Percentiles rank a stretch among this genome's conserved stretches.
Evolutionary conservation across 2,329 filamentous ascomycete genomes (phyloP).

Genomic region (Zopfia rhizophila): DNA sequence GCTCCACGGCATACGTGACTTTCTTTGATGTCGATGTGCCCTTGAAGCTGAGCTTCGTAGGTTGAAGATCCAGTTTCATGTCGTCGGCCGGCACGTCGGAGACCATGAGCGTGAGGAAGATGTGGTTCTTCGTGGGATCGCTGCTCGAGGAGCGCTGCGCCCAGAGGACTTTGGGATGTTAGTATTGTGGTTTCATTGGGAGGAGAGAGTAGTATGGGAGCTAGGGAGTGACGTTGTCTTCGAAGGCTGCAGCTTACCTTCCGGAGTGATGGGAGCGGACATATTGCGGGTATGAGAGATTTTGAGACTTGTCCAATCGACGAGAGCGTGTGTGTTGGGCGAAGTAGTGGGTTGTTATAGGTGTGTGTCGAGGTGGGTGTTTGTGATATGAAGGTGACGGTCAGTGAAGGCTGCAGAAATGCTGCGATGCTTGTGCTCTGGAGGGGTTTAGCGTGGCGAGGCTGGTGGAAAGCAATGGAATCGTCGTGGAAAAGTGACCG

Average conservation of each 20-base stretch:
- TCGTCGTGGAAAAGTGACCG: constrained; percentile 46
- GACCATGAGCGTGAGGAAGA: constrained; percentile 92
- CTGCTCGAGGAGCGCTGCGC: constrained; percentile 89
- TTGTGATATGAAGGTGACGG: constrained; percentile 30
- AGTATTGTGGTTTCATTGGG: constrained; percentile 18
- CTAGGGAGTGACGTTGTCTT: neutral
- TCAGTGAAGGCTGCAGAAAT: constrained; percentile 48
- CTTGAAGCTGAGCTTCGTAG: constrained; percentile 80
- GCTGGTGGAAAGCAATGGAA: constrained; percentile 52
- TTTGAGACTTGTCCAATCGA: constrained; percentile 4
- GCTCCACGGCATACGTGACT: constrained; percentile 83
- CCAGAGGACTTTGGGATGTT: constrained; percentile 80
- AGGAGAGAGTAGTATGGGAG: constrained; percentile 1
- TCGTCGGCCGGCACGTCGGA: constrained; percentile 81
- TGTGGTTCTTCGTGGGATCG: constrained; percentile 88
- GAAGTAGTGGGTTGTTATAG: constrained; percentile 5
- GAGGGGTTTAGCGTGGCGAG: constrained; percentile 20
- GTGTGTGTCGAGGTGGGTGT: constrained; percentile 31
- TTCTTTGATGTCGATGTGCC: constrained; percentile 87
- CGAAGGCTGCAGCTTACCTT: constrained; percentile 52
- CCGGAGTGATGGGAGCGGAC: constrained; percentile 47
- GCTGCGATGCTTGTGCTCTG: constrained; percentile 17
- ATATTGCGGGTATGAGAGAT: constrained; percentile 28
- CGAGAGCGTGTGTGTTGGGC: constrained; percentile 1
- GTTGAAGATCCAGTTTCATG: constrained; percentile 84